phyloP scores from a whole-genome alignment of 176 grass and related monocot genomes.

The Oryza longistaminata region DNA sequence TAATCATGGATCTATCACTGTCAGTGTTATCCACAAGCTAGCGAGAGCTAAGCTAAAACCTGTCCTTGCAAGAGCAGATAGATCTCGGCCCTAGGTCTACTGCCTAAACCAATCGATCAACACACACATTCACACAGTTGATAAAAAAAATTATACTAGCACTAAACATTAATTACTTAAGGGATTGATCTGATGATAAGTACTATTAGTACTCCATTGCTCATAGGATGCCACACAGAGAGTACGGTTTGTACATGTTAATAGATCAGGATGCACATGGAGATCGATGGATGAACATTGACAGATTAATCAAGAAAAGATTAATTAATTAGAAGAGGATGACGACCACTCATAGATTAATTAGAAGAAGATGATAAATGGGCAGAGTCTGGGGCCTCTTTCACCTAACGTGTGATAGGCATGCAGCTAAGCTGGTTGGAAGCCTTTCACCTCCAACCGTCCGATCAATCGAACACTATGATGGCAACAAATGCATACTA shows the following conservation, averaged over 20 bases:
- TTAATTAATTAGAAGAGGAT: background rate
- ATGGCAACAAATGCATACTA: background rate
- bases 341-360: background rate
- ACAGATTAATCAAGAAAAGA: background rate
- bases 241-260: background rate
- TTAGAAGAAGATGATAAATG: background rate
- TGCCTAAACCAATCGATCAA: background rate
- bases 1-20: constrained; percentile 12
- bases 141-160: background rate
- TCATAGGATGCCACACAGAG: background rate
- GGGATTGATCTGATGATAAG: background rate
- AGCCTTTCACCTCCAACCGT: constrained; percentile 32
- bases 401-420: constrained; percentile 22
- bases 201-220: background rate
- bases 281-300: background rate
- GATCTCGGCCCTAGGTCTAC: constrained; percentile 9
- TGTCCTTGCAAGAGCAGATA: constrained; percentile 26
- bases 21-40: constrained; percentile 10
- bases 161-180: background rate
- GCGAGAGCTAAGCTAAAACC: background rate
- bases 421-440: background rate
- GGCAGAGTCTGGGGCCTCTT: background rate
- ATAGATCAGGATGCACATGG: background rate
- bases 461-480: background rate
- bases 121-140: too few relatives aligned